Evolutionary conservation across 208 protist genomes (phyloP).

Genomic region (Endotrypanum monterogeii): DNA sequence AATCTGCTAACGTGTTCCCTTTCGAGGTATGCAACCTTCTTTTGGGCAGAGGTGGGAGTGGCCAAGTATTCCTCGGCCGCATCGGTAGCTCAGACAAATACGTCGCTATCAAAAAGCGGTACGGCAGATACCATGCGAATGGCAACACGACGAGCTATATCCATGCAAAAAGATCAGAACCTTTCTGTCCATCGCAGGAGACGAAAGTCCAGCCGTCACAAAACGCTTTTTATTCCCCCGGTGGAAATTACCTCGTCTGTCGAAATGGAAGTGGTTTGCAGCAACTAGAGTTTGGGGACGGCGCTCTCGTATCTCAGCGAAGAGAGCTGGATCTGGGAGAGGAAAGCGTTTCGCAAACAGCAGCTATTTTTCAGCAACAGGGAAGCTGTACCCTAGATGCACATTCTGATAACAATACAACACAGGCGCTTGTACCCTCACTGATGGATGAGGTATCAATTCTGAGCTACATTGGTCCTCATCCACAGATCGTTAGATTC

Average conservation of each 20-base stretch:
- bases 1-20: constrained; percentile 38
- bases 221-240: not conserved
- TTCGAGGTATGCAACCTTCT: constrained; percentile 72
- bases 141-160: not conserved
- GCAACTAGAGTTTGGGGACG: not conserved
- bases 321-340: constrained; percentile 32
- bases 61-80: constrained; percentile 72
- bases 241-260: not conserved
- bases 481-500: constrained; percentile 71
- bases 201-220: not conserved
- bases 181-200: not conserved
- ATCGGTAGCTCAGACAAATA: constrained; percentile 36
- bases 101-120: constrained; percentile 77
- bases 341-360: constrained; percentile 36
- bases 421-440: not conserved
- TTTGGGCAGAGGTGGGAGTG: constrained; percentile 73
- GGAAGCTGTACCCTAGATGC: not conserved
- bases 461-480: constrained; percentile 52
- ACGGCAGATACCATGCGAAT: constrained; percentile 16
- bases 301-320: constrained; percentile 6
- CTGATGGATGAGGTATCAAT: constrained; percentile 46
- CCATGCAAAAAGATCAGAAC: not conserved
- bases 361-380: constrained; percentile 23
- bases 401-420: not conserved
- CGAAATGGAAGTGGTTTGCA: not conserved